Evolutionary conservation across 768 basidiomycete genomes (phyloP).

Genomic region (Macrolepiota albuminosa): DNA sequence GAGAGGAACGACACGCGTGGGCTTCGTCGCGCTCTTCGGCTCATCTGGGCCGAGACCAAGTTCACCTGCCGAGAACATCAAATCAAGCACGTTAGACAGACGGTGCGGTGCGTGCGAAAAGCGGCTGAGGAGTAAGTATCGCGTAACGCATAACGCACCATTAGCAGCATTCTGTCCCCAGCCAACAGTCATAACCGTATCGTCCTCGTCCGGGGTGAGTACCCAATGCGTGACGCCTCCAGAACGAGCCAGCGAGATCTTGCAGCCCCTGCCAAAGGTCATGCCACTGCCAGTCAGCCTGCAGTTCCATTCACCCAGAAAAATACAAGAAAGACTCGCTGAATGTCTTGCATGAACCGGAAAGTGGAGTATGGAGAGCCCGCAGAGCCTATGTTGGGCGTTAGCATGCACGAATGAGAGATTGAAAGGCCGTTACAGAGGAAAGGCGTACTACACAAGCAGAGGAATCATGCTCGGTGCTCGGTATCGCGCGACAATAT

Average conservation of each 20-base stretch:
- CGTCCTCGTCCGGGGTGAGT: conserved; percentile 71
- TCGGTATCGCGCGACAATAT: conserved; percentile 1
- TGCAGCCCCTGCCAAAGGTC: conserved; percentile 59
- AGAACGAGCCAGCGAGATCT: conserved; percentile 58
- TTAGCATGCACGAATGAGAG: not conserved
- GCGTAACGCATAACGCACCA: conserved; percentile 36
- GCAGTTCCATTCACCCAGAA: not conserved
- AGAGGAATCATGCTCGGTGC: not conserved
- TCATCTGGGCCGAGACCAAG: conserved; percentile 77
- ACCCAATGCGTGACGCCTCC: conserved; percentile 92
- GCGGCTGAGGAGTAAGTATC: not conserved
- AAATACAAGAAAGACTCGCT: conserved; percentile 38
- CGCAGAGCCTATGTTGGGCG: conserved; percentile 57
- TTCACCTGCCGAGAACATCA: conserved; percentile 47
- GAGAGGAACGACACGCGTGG: conserved; percentile 64
- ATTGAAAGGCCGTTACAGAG: not conserved
- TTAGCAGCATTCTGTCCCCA: conserved; percentile 89
- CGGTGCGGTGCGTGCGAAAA: not conserved
- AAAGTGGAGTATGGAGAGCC: conserved; percentile 88
- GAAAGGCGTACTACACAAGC: not conserved
- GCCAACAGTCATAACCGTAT: conserved; percentile 73
- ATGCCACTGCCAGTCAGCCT: conserved; percentile 7
- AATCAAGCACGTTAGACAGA: not conserved
- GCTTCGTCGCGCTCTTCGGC: conserved; percentile 85
- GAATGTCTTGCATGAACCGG: conserved; percentile 82